Conservation (phyloP, 2,329 filamentous ascomycete genomes). For the Colletotrichum sp. region DNA sequence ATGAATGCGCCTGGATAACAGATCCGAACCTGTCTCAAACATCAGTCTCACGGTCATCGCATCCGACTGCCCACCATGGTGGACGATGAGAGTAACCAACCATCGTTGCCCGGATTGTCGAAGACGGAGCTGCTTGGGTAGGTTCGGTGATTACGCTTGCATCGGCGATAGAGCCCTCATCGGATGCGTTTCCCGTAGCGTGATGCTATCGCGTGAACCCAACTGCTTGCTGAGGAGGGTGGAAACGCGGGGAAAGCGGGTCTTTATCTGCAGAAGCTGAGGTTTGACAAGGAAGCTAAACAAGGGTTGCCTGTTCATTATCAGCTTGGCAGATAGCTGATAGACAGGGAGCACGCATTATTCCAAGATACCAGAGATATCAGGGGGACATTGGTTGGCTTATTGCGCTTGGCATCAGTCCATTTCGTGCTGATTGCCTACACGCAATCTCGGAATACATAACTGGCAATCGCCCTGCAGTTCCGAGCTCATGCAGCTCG, state of each 20-base stretch:
- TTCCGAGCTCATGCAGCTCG: not conserved
- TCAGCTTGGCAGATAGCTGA: not conserved
- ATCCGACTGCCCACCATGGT: not conserved
- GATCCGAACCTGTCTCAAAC: not conserved
- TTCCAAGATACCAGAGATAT: not conserved
- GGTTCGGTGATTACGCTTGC: not conserved
- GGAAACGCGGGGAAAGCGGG: not conserved
- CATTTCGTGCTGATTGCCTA: not conserved
- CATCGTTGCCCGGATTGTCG: not conserved
- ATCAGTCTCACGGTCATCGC: not conserved
- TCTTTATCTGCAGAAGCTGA: not conserved
- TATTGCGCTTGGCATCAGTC: not conserved
- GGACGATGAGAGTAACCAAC: not conserved
- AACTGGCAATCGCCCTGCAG: not conserved
- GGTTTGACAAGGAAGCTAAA: not conserved
- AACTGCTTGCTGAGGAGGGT: not conserved
- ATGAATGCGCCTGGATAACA: not conserved
- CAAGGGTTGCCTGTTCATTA: not conserved
- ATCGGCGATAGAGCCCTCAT: not conserved
- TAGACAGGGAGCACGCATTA: not conserved
- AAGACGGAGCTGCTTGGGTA: not conserved
- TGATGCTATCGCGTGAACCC: not conserved
- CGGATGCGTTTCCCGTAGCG: not conserved
- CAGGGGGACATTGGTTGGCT: not conserved
- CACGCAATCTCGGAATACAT: not conserved